These are phyloP conservation scores for Striga hermonthica DNA, from an alignment of 305 asterid species.

Conservation along the genomic window DNA sequence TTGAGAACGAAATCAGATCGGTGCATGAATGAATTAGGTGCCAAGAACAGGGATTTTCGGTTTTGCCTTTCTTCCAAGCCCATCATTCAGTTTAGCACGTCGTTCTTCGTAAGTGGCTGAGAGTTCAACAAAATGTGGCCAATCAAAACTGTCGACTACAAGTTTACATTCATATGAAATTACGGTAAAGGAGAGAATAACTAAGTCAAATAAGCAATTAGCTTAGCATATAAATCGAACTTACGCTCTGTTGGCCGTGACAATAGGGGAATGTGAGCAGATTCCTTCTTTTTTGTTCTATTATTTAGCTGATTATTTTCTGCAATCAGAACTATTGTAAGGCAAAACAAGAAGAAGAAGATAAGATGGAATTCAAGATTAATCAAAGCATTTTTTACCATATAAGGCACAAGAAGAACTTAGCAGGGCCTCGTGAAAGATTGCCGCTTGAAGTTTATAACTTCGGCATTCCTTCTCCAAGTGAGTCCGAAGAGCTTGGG, in stretches of 20 bases:
- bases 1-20: not conserved
- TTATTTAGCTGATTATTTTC: conserved; percentile 42
- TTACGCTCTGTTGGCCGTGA: conserved; percentile 87
- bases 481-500: conserved; percentile 63
- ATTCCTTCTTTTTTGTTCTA: conserved; percentile 52
- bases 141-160: not conserved
- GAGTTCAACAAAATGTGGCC: conserved; percentile 27
- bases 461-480: conserved; percentile 68
- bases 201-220: conserved; percentile 9
- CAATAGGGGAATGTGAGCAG: conserved; percentile 60
- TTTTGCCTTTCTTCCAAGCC: conserved; percentile 28
- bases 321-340: conserved; percentile 41
- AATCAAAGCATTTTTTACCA: conserved; percentile 35
- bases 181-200: not conserved
- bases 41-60: not conserved
- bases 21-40: not conserved
- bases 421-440: conserved; percentile 68
- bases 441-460: conserved; percentile 72
- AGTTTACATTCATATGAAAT: not conserved
- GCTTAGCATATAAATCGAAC: conserved; percentile 33
- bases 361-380: conserved; percentile 19
- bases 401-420: conserved; percentile 38
- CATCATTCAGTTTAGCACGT: conserved; percentile 48
- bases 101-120: conserved; percentile 95
- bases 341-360: conserved; percentile 31